These are phyloP conservation scores for Alternaria solani DNA, from an alignment of 2,329 filamentous ascomycete species.

Conservation along the genomic window DNA sequence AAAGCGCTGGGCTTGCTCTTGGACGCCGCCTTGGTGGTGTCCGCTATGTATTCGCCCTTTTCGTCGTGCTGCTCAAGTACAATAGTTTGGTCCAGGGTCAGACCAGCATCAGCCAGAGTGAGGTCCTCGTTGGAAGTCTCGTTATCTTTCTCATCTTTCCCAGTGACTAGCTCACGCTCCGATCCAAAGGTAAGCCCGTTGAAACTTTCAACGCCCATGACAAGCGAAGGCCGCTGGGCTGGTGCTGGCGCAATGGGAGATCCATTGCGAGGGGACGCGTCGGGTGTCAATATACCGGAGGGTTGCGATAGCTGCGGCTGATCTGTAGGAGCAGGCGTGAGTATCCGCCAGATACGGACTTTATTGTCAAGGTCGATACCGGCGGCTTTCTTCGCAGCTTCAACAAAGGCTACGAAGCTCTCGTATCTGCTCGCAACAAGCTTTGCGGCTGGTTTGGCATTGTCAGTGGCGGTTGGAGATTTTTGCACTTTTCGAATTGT, in stretches of 20 bases:
- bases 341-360: conserved; percentile 78
- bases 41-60: conserved; percentile 64
- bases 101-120: conserved; percentile 69
- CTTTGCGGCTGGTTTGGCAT: conserved; percentile 67
- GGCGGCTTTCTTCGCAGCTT: conserved; percentile 72
- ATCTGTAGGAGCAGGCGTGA: conserved; percentile 54
- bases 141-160: conserved; percentile 75
- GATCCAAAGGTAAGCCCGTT: conserved; percentile 67
- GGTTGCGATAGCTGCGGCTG: conserved; percentile 38
- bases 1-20: conserved; percentile 52
- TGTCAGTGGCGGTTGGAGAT: conserved; percentile 68
- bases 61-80: conserved; percentile 80
- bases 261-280: conserved; percentile 54
- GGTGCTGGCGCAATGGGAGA: conserved; percentile 49
- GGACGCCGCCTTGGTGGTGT: conserved; percentile 53
- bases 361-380: conserved; percentile 74
- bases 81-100: conserved; percentile 77
- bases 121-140: conserved; percentile 78
- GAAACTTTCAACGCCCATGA: conserved; percentile 71
- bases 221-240: conserved; percentile 56
- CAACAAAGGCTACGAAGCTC: conserved; percentile 77
- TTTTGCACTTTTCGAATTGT: conserved; percentile 81
- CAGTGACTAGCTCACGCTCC: conserved; percentile 70
- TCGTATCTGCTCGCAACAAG: conserved; percentile 76
- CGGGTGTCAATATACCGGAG: conserved; percentile 56